A percentile compares a stretch with the other conserved stretches of the same genome.
These are phyloP conservation scores for Candida sanyaensis DNA, from an alignment of 1,139 yeast genomes.

Conservation along the genomic window DNA sequence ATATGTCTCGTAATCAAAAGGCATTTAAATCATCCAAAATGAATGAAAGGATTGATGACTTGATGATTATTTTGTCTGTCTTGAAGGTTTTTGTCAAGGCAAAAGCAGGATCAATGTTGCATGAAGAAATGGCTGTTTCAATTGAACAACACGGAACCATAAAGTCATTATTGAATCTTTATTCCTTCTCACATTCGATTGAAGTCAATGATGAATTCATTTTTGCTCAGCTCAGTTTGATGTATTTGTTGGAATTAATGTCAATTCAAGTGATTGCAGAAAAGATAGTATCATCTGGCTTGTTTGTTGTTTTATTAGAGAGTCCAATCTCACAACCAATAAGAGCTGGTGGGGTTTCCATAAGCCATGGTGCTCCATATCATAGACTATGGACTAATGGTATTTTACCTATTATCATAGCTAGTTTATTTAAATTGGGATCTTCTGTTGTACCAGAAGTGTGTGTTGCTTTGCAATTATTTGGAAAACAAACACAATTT, in stretches of 20 bases:
- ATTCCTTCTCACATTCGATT: conserved; percentile 66
- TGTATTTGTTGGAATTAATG: conserved; percentile 70
- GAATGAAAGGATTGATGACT: conserved; percentile 60
- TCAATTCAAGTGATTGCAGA: conserved; percentile 66
- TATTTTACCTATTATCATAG: conserved; percentile 65
- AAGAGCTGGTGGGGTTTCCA: conserved; percentile 63
- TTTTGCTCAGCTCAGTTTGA: conserved; percentile 72
- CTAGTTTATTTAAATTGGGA: conserved; percentile 64
- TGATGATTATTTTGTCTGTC: conserved; percentile 62
- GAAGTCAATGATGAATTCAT: conserved; percentile 63
- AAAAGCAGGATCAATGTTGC: conserved; percentile 41
- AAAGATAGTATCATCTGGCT: conserved; percentile 61
- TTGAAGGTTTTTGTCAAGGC: conserved; percentile 58
- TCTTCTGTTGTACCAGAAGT: conserved; percentile 64
- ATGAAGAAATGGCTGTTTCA: conserved; percentile 51
- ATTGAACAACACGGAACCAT: conserved; percentile 63
- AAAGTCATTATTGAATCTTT: conserved; percentile 62
- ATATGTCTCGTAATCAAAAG: conserved; percentile 36
- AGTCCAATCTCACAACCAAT: conserved; percentile 70
- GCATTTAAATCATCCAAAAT: conserved; percentile 29
- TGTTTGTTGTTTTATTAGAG: conserved; percentile 70
- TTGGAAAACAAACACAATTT: conserved; percentile 63
- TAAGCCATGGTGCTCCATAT: conserved; percentile 51
- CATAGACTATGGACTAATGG: conserved; percentile 86
- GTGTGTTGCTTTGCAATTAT: conserved; percentile 62